A percentile compares a stretch with the other conserved stretches of the same genome.
Conservation (phyloP, 257 asterid genomes). For the Petrea volubilis region DNA sequence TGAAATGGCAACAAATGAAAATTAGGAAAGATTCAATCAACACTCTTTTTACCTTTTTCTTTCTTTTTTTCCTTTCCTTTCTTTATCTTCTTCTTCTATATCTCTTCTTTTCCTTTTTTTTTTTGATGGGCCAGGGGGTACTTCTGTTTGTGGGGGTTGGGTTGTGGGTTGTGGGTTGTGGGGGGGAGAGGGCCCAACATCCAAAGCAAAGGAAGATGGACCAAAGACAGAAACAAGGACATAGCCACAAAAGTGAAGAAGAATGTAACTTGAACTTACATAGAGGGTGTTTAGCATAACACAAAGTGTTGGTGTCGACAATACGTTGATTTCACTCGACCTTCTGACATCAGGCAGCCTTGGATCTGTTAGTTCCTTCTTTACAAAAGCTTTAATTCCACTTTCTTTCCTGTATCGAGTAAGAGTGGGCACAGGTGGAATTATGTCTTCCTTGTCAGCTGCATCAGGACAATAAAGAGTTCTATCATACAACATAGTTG, state of each 20-base stretch:
- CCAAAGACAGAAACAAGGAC: background rate
- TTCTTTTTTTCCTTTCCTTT: background rate
- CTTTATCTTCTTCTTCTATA: background rate
- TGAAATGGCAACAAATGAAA: background rate
- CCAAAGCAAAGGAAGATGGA: background rate
- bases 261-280: slow-evolving; percentile 61
- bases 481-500: background rate
- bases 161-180: background rate
- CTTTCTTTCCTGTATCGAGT: slow-evolving; percentile 82
- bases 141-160: too few relatives aligned
- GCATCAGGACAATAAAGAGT: slow-evolving; percentile 36
- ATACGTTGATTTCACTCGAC: slow-evolving; percentile 60
- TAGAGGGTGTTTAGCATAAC: slow-evolving; percentile 85
- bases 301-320: slow-evolving; percentile 78
- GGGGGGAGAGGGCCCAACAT: background rate
- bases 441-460: slow-evolving; percentile 90
- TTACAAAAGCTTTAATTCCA: slow-evolving; percentile 88
- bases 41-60: background rate
- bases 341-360: slow-evolving; percentile 69
- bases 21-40: background rate
- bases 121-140: too few relatives aligned
- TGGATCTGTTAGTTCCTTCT: slow-evolving; percentile 79
- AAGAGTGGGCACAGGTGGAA: slow-evolving; percentile 90
- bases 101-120: background rate
- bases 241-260: background rate